Evolutionary conservation across 768 basidiomycete species (phyloP).

Genomic region (Psilocybe azurescens): DNA sequence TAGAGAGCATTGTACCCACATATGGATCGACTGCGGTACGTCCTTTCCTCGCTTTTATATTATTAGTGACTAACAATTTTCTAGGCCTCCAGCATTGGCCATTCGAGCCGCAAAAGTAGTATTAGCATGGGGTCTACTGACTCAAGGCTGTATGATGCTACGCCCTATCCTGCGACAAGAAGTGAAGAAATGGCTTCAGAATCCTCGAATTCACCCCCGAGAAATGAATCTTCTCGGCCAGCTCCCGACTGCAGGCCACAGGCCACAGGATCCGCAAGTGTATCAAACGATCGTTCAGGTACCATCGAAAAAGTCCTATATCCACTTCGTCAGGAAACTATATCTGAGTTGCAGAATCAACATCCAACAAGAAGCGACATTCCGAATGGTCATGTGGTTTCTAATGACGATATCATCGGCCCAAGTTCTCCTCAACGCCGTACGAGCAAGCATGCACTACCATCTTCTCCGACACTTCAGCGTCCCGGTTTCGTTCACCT

Average conservation of each 20-base stretch:
- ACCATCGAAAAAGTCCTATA: not conserved
- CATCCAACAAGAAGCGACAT: not conserved
- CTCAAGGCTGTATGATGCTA: not conserved
- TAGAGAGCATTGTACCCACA: not conserved
- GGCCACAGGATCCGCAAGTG: not conserved
- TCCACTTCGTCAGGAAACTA: not conserved
- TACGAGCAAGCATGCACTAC: not conserved
- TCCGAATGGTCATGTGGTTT: not conserved
- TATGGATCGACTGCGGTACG: not conserved
- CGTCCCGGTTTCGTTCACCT: not conserved
- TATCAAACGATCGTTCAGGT: not conserved
- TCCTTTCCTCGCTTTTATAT: not conserved
- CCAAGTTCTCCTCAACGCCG: not conserved
- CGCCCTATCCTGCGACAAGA: not conserved
- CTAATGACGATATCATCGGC: not conserved
- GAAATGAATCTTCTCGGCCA: not conserved
- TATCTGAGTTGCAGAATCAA: not conserved
- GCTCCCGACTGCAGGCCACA: not conserved
- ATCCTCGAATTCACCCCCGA: not conserved
- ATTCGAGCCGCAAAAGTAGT: not conserved
- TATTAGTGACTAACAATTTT: not conserved
- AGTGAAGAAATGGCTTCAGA: not conserved
- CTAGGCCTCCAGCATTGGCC: not conserved
- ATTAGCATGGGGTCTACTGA: not conserved
- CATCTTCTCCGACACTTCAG: not conserved